Base-by-base conservation (phyloP, 352 stramenopile species). In the Phytophthora ramorum region DNA sequence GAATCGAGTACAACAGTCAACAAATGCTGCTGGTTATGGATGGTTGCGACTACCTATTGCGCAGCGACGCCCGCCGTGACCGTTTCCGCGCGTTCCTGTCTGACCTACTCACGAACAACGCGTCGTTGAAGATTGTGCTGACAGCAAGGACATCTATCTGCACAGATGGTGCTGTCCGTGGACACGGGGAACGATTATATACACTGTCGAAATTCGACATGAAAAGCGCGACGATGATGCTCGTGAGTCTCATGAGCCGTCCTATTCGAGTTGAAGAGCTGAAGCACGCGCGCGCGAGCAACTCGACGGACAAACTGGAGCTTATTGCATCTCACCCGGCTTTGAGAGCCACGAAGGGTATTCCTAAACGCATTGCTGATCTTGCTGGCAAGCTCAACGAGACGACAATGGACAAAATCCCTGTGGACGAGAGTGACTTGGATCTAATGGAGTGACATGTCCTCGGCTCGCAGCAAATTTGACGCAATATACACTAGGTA, bases 211-310 rank as follows among this genome's bases (percentile, higher is more conserved):
- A 75, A 28, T 93, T 93, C 69, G 77, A 79, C 17, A 75, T 84
- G 45, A 91, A 91, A 63, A 90, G 76, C 64, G 67, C 85, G 17
- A 87, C 82, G 7, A 90, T 87, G 68, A 85, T 93, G 82, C 63
- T 93, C 7, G 70, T 93, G 48, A 87, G 82, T 66, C 75, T 93
- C 19, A 77, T 91, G 64, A 93, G 83, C 52, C 85, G 85, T 12
- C 79, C 82, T 1, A 89, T 93, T 52, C 82, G 82, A 19, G 24
- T 90, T 5, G 83, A 93, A 38, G 85, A 93, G 40, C 66, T 93
- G 13, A 86, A 87, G 54, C 72, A 63, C 20, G 66, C 82, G 22
- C 58, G 58, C 7, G 28, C 44, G 26, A 49, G 48, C 3, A 71
- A 64, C 9, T 78, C 82, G 2, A 76, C 68, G 2, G 80, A 93